Base-by-base conservation (phyloP, 257 asterid genomes). In the Solanum medicagineum region DNA sequence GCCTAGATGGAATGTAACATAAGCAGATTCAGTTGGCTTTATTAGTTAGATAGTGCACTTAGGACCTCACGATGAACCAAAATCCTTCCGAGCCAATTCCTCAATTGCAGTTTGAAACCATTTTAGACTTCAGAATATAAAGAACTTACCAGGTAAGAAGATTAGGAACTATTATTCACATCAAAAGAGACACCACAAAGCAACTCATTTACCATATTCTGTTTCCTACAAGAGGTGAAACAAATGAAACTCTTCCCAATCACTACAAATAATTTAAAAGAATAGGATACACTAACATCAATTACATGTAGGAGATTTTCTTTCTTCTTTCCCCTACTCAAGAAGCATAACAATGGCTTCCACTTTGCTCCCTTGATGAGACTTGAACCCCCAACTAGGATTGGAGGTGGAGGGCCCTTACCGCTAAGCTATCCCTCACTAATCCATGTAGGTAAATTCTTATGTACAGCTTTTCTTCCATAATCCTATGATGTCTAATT, bases 391-490 rank as follows among this genome's bases (percentile, higher is more conserved):
- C 74, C 60, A 62, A 82, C 49, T 44, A 82, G 42, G 8, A 24
- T 82, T 62, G 79, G 85, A 44, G 85, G 73, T 82, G 62, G 83
- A 79, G 65, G 83, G 49, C 65, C 47, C 83, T 79, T 79, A 53
- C 81, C 13, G 5, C 81, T 22, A 47, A 45, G 59, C 49, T 53
- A 79, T 79, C 29, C 49, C 83, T 79, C 83, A 53, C 65, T 79
- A 29, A 19, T 53, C 65, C 47, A 79, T 79, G 83, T 51, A 63
- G 69, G 32, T 66, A 77, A 65, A 73, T 51, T 19, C 59, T 19
- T 19, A 85, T 85, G 87, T 89, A 89, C 90, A 89, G 69, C n/a
- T 44, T 63, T 56, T 77, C 65, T 77, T 84, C 57, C 85, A 75
- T 55, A 62, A 85, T 68, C 77, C 40, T 26, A 80, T 36, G 5